A percentile compares a stretch with the other conserved stretches of the same genome.
phyloP scores from a whole-genome alignment of 768 basidiomycete species.

The Lactarius pseudohatsudake region DNA sequence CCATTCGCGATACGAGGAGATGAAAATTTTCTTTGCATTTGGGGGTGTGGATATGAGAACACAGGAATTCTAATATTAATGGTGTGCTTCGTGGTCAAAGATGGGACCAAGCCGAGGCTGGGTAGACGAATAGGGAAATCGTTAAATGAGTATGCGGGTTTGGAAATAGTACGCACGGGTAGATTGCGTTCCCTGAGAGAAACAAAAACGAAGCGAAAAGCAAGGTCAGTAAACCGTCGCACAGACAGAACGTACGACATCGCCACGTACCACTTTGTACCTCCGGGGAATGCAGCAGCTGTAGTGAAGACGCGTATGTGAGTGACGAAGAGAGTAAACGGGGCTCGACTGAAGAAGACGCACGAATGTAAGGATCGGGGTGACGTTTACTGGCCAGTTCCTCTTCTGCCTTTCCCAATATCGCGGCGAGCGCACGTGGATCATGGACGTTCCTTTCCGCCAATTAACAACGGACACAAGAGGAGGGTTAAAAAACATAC shows the following conservation, averaged over 20 bases:
- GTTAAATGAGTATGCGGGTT: background rate
- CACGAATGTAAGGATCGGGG: conserved; percentile 92
- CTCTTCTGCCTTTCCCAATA: conserved; percentile 80
- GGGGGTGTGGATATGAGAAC: background rate
- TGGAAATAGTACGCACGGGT: conserved; percentile 52
- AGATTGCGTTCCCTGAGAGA: conserved; percentile 72
- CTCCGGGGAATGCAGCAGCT: conserved; percentile 85
- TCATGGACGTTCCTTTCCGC: conserved; percentile 71
- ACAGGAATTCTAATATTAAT: conserved; percentile 5
- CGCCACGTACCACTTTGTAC: conserved; percentile 87
- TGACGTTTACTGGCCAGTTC: conserved; percentile 65
- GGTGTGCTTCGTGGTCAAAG: conserved; percentile 28
- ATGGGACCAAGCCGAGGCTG: conserved; percentile 29
- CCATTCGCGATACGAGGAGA: background rate
- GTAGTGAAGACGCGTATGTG: background rate
- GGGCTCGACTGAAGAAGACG: conserved; percentile 2
- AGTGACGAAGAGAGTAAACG: conserved; percentile 9
- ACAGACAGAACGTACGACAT: conserved; percentile 9
- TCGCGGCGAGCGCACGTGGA: conserved; percentile 74
- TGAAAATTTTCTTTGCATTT: background rate
- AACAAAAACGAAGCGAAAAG: conserved; percentile 10
- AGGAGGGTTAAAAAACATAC: conserved; percentile 42
- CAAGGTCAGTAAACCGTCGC: conserved; percentile 11
- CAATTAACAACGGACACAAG: background rate
- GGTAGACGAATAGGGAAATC: too few relatives aligned